Evolutionary conservation across 2,329 filamentous ascomycete species (phyloP).

Genomic region (Penicillium freii): DNA sequence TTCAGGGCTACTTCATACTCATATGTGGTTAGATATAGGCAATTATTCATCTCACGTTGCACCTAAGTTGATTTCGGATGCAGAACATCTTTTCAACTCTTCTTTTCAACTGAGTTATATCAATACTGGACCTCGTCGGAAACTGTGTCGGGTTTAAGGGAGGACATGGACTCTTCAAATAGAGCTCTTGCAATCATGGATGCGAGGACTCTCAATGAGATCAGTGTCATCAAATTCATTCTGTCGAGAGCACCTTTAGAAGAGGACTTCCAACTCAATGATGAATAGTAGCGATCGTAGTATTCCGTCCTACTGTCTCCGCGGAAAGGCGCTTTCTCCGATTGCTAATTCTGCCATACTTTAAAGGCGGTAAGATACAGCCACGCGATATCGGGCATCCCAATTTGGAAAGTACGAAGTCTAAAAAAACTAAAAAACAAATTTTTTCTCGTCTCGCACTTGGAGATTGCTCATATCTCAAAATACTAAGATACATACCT

Average conservation of each 20-base stretch:
- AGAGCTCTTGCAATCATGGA: neutral
- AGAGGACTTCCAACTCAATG: neutral
- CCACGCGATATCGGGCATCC: slow-evolving; percentile 19
- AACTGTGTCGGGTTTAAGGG: neutral
- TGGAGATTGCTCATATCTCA: neutral
- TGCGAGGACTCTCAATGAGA: neutral
- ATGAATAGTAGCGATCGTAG: neutral
- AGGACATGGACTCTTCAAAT: neutral
- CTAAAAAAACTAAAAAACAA: slow-evolving; percentile 18
- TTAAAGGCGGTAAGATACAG: slow-evolving; percentile 12
- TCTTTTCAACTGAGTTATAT: neutral
- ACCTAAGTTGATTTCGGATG: neutral
- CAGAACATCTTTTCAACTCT: neutral
- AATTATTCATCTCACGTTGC: neutral
- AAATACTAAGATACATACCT: neutral
- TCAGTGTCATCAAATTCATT: neutral
- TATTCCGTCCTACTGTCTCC: neutral
- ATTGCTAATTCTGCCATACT: slow-evolving; percentile 14
- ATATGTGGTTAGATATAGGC: neutral
- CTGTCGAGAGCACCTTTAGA: neutral
- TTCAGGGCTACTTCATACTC: neutral
- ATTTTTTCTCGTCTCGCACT: slow-evolving; percentile 9
- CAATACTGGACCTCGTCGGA: neutral
- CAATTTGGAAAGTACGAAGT: slow-evolving; percentile 16
- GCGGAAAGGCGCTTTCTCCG: neutral